Evolutionary conservation across 345 rosid genomes (phyloP), one percentile per base, ranked within the genome.

Genomic region (Kandelia obovata): DNA sequence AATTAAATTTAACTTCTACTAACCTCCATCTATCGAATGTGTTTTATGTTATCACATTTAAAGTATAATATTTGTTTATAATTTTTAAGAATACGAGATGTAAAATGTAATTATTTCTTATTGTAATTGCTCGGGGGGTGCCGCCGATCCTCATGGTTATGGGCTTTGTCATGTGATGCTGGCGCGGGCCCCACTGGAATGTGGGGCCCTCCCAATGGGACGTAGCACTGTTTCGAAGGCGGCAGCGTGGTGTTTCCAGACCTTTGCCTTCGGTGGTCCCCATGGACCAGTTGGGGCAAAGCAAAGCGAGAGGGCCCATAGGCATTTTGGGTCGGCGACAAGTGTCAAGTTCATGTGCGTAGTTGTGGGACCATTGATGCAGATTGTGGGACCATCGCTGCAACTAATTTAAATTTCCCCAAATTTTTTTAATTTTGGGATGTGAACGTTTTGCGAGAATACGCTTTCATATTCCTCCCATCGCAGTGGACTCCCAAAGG

Each of bases 221-320:
- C 69, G 64, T 62, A 11, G 82, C 86, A 78, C 70, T 67, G 84
- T 82, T 77, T 73, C 73, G 86, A 66, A 82, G 83, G 80, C 72
- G 71, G 87, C 77, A 82, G 74, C 74, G 63, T 74, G 76, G 79
- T 84, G 91, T 87, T 82, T 82, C 86, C 89, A 34, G 60, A 8
- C 1, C 5, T 13, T 8, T 70, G 53, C 68, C 78, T 62, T 83
- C 63, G 79, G 89, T 81, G 87, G 86, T 78, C 79, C 78, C 69
- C 61, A 39, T 26, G 57, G 19, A 72, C 20, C 25, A 51, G 73
- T 68, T 53, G 58, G 23, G 71, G 59, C 68, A 77, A 35, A 35
- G 43, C 43, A 35, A 35, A 82, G 77, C 65, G 25, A 55, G 67
- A 35, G 34, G 27, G 20, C 6, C 34, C 5, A 17, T 11, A 31